Evolutionary conservation across 257 asterid genomes (phyloP).

Genomic region (Rehmannia glutinosa): DNA sequence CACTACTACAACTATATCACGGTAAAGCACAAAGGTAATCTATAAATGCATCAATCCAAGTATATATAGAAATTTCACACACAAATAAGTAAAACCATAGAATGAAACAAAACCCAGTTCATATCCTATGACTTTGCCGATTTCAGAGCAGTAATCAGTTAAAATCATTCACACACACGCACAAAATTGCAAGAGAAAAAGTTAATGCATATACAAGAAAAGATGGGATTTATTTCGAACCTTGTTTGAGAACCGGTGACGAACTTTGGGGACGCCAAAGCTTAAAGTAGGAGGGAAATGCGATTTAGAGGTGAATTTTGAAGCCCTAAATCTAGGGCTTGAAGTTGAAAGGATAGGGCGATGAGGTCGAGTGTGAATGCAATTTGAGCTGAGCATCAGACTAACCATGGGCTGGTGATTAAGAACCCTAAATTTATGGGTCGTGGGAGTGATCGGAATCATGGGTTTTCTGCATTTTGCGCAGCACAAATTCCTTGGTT

Average conservation of each 20-base stretch:
- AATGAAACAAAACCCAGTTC: background rate
- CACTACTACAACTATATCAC: background rate
- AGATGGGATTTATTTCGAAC: constrained; percentile 36
- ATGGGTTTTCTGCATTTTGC: constrained; percentile 50
- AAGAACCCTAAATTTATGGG: constrained; percentile 38
- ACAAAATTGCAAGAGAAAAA: too few relatives aligned
- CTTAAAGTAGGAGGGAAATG: constrained; percentile 26
- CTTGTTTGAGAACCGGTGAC: constrained; percentile 44
- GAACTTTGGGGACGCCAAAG: constrained; percentile 33
- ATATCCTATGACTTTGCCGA: too few relatives aligned
- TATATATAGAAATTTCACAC: background rate
- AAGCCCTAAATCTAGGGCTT: constrained; percentile 36
- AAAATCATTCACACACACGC: too few relatives aligned
- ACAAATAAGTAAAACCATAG: background rate
- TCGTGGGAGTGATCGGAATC: constrained; percentile 31
- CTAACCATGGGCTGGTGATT: constrained; percentile 16
- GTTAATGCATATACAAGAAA: too few relatives aligned
- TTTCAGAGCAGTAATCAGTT: too few relatives aligned
- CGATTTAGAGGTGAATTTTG: constrained; percentile 40
- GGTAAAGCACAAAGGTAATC: background rate
- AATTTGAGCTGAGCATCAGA: constrained; percentile 73
- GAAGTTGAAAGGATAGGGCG: constrained; percentile 39
- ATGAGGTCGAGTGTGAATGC: constrained; percentile 44
- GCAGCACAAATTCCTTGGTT: constrained; percentile 36
- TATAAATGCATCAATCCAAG: background rate